Base-by-base conservation (phyloP, 176 grass and related monocot genomes). In the Melocanna baccifera region DNA sequence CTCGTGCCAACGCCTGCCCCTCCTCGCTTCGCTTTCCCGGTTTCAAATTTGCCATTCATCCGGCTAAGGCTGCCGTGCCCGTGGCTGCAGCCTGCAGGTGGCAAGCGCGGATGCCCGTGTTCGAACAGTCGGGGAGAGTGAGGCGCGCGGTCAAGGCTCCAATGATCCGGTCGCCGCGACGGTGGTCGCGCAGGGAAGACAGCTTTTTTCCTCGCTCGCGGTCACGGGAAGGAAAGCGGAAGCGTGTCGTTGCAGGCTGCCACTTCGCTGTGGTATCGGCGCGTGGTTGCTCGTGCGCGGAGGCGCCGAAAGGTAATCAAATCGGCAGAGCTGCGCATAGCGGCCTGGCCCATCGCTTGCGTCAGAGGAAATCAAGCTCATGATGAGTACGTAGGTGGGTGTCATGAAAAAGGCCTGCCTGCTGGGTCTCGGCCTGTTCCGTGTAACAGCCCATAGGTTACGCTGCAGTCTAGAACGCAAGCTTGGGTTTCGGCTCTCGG, bases 121-220 rank as follows among this genome's bases (percentile, higher is more conserved):
- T 83, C 42, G 23, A 83, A 65, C 87, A 25, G 59, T 34, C 13
- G 62, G 18, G 42, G 23, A 42, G 18, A 15, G 36, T 0, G 42
- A 9, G 25, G 76, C 26, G n/a, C 72, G 0, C 8, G 58, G 73
- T 83, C 80, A 87, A 69, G 72, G 39, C 59, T 65, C 37, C 75
- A 79, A 88, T 73, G 58, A 81, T 75, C 52, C 52, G 87, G 62
- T 85, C 82, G 87, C 67, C n/a, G 64, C 76, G 65, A 50, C 51
- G 83, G 69, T 72, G 26, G 28, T n/a, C 32, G 68, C 63, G 30
- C 32, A 2, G 20, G 34, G 22, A 42, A 56, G 10, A 1, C 73
- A 16, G 7, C 43, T 23, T 71, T 71, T 22, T 12, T 29, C 4
- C 39, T 20, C 62, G 62, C 29, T 8, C 62, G 13, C 41, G 3